Evolutionary conservation across 1,284 basidiomycete genomes (phyloP).

Genomic region (Inonotus obliquus): DNA sequence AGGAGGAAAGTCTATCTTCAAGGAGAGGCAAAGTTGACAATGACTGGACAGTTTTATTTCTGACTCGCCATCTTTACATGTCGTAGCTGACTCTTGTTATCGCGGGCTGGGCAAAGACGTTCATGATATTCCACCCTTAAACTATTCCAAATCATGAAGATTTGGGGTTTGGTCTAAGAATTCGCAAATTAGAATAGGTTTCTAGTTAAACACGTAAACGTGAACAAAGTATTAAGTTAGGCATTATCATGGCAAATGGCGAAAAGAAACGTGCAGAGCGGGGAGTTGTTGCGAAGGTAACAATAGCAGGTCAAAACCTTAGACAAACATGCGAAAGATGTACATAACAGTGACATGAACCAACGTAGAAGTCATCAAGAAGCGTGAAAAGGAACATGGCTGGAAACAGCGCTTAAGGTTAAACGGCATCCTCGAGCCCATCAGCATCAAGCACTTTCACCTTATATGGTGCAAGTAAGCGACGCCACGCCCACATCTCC

Average conservation of each 20-base stretch:
- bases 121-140: too few relatives aligned
- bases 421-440: slow-evolving; percentile 15
- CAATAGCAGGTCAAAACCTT: background rate
- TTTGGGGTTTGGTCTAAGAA: background rate
- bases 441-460: slow-evolving; percentile 63
- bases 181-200: background rate
- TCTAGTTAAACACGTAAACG: background rate
- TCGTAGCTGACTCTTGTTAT: background rate
- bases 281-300: background rate
- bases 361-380: background rate
- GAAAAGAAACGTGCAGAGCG: background rate
- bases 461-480: slow-evolving; percentile 48
- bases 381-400: background rate
- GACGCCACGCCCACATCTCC: slow-evolving; percentile 68
- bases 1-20: slow-evolving; percentile 31
- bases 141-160: too few relatives aligned
- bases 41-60: slow-evolving; percentile 29
- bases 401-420: background rate
- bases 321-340: background rate
- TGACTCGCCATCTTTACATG: background rate
- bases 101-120: too few relatives aligned
- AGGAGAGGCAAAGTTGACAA: slow-evolving; percentile 34
- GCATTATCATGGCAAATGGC: background rate
- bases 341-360: background rate
- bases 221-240: background rate